Evolutionary conservation across 2,329 filamentous ascomycete genomes (phyloP), one percentile per base, ranked within the genome.

Genomic region (Bipolaris zeicola): DNA sequence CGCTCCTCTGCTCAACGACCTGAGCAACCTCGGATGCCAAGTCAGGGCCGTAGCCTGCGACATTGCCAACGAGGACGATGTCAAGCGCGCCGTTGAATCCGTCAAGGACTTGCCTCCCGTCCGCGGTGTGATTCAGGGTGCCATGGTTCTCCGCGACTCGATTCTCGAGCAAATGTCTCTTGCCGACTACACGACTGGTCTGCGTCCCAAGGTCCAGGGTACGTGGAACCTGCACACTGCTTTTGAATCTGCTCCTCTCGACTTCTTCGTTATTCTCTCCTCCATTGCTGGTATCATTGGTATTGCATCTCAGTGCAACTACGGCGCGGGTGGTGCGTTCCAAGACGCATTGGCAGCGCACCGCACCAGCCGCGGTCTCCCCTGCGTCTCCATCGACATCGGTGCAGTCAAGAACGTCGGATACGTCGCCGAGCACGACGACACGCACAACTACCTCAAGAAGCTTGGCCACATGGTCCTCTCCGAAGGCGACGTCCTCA

Each of bases 301-400:
- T 5, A 67, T 71, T 3, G 46, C 26, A 22, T 76, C 74, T 0
- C 81, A 84, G 58, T 61, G 74, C 4, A 80, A 77, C 58, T 84
- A 84, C 53, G 65, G 69, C 0, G 78, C 79, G 0, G 80, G 77
- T 3, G 82, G 82, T 56, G 47, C 55, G 0, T 71, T 69, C 61
- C 66, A 69, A n/a, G 66, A 68, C 42, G 36, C 57, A 5, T 67
- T 71, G 37, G 55, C 52, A 5, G 51, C 58, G 14, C 68, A 64
- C 33, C 59, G 68, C 1, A 45, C 37, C 11, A 38, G 18, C 5
- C 49, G 47, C 2, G 58, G 62, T 10, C 62, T 68, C 2, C 72
- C 78, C 3, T 81, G 79, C 80, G 0, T 73, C 2, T 33, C 55
- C 1, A 53, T 88, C 2, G 80, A 87, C 62, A 72, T 87, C 10